Conservation (phyloP, 306 rosid species). For the Vigna angularis region DNA sequence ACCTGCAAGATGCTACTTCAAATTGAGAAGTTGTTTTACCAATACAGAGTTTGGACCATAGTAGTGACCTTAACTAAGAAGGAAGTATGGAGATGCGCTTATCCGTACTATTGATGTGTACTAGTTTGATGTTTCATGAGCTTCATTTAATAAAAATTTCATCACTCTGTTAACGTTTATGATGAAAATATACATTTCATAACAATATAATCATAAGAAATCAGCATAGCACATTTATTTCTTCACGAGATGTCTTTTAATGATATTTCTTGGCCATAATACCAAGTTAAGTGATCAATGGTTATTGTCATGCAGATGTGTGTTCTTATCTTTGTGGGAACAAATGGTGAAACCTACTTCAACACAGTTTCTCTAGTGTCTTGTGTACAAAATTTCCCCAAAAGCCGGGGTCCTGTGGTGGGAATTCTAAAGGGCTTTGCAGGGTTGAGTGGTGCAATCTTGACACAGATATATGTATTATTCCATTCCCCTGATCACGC, state of each 20-base stretch:
- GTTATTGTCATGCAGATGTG: constrained; percentile 79
- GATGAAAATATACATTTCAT: constrained; percentile 10
- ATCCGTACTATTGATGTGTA: not conserved
- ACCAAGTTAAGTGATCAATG: constrained; percentile 38
- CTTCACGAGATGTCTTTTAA: constrained; percentile 18
- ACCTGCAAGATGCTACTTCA: constrained; percentile 14
- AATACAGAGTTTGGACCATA: not conserved
- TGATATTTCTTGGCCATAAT: constrained; percentile 26
- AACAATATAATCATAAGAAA: constrained; percentile 34
- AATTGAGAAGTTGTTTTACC: constrained; percentile 15
- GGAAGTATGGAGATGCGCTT: not conserved
- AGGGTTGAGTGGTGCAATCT: constrained; percentile 90
- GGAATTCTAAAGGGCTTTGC: constrained; percentile 97
- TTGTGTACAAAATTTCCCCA: constrained; percentile 94
- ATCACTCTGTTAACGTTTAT: not conserved
- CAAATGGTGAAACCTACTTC: constrained; percentile 97
- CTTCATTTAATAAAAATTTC: constrained; percentile 6
- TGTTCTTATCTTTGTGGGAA: constrained; percentile 81
- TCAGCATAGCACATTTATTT: not conserved
- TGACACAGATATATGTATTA: constrained; percentile 84
- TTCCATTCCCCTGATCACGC: constrained; percentile 80
- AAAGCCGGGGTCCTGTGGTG: constrained; percentile 91
- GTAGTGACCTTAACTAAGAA: not conserved
- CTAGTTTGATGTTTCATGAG: not conserved
- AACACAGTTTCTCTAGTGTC: constrained; percentile 90